Evolutionary conservation across 345 rosid species (phyloP), one percentile per base, ranked within the genome.

Genomic region (Ailanthus altissimus): DNA sequence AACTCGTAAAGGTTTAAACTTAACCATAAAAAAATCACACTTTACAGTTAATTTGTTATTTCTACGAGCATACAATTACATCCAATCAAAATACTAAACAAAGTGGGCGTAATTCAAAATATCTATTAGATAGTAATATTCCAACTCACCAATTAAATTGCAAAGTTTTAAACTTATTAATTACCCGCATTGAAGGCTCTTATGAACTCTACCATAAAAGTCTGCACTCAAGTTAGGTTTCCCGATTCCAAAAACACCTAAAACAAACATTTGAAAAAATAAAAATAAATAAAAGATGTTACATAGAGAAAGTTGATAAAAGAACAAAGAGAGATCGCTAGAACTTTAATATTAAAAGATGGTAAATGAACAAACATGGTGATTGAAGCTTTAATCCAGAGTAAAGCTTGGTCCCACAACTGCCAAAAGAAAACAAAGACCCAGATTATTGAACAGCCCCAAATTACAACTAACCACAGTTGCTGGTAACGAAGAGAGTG

Each of bases 381-480:
- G 93, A 88, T 59, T 89, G 93, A 82, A 88, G 90, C 86, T 85
- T 92, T 58, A 92, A 83, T 59, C 97, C 97, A 11, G 97, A 88
- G 65, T 87, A 89, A 58, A 88, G 86, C 88, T 83, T 89, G 81
- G 91, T 83, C 53, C 92, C 85, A 76, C 84, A 86, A 70, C 98
- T 92, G 90, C 80, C 75, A 82, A 81, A 50, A 54, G 23, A 42
- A 20, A 63, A 38, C 64, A 65, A 78, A n/a, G n/a, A 49, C 61
- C 53, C 50, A 51, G 73, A 51, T 26, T 57, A 42, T 66, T 28
- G 5, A 7, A 45, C 53, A 59, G 53, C 49, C 54, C 21, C 62
- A 78, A 32, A 69, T 75, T 80, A 72, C 49, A 75, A 46, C 28
- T 32, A 32, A 32, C 38, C 1, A 32, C 38, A 1, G 38, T 32